A percentile compares a stretch with the other conserved stretches of the same genome.
These are phyloP conservation scores for Paecilomyces dactylethromorphus DNA, from an alignment of 2,329 filamentous ascomycete genomes.

Conservation along the genomic window DNA sequence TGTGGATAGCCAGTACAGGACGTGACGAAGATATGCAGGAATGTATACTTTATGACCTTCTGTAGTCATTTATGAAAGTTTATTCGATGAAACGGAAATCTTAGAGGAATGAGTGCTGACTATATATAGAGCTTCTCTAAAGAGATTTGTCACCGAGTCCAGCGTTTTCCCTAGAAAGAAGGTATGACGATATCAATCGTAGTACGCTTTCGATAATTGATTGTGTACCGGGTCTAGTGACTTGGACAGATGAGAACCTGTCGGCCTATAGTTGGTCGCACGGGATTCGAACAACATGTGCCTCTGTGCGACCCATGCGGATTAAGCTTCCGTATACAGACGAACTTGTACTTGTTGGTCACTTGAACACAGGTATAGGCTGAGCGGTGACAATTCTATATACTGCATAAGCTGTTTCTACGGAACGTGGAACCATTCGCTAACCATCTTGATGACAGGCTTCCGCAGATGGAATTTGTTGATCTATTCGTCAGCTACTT, in stretches of 20 bases:
- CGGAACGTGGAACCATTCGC: not conserved
- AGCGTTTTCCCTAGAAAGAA: not conserved
- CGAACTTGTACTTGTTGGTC: not conserved
- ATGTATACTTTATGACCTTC: too few species aligned
- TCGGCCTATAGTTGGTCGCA: not conserved
- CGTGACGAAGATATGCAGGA: too few species aligned
- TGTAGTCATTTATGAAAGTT: not conserved
- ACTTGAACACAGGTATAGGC: not conserved
- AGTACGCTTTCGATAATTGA: not conserved
- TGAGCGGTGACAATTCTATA: not conserved
- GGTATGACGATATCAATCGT: not conserved
- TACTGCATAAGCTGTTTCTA: not conserved
- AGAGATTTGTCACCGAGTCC: not conserved
- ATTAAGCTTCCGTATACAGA: not conserved
- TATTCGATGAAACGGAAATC: not conserved
- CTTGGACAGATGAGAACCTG: not conserved
- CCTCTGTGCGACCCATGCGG: not conserved
- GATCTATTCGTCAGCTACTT: not conserved
- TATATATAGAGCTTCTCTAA: not conserved
- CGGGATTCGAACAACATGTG: not conserved
- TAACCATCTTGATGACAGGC: not conserved
- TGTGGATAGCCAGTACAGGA: not conserved
- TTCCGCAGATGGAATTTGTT: not conserved
- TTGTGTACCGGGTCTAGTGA: not conserved
- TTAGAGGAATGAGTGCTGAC: not conserved